These are phyloP conservation scores for Phallus indusiatus DNA, from an alignment of 768 basidiomycete genomes.

Conservation along the genomic window DNA sequence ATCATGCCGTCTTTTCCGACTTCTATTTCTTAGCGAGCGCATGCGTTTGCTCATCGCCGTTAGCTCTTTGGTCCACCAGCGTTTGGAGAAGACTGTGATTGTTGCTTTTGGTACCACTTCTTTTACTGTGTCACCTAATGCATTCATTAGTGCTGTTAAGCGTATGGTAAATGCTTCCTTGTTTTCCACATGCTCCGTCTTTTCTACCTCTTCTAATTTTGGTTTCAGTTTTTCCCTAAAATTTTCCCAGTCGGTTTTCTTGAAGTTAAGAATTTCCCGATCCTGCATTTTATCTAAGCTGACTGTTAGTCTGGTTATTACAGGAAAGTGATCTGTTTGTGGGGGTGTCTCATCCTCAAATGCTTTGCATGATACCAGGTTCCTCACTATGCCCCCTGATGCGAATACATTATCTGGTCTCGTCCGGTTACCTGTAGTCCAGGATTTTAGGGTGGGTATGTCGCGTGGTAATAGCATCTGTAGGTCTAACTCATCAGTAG, in stretches of 20 bases:
- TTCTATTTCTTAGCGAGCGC: slow-evolving; percentile 9
- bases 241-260: background rate
- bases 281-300: background rate
- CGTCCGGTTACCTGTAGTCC: slow-evolving; percentile 24
- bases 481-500: slow-evolving; percentile 18
- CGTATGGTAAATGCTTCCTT: slow-evolving; percentile 11
- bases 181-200: slow-evolving; percentile 2
- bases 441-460: slow-evolving; percentile 25
- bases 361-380: slow-evolving; percentile 21
- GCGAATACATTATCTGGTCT: slow-evolving; percentile 36
- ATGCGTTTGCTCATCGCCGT: slow-evolving; percentile 10
- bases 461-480: slow-evolving; percentile 24
- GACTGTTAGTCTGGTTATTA: slow-evolving; percentile 21
- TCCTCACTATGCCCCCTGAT: slow-evolving; percentile 1
- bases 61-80: slow-evolving; percentile 28
- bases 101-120: slow-evolving; percentile 14
- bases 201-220: slow-evolving; percentile 18
- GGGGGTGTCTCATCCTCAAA: slow-evolving; percentile 10
- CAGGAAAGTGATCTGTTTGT: slow-evolving; percentile 32
- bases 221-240: slow-evolving; percentile 16
- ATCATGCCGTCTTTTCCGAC: slow-evolving; percentile 6
- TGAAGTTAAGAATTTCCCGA: slow-evolving; percentile 17
- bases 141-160: background rate
- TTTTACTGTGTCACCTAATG: slow-evolving; percentile 14
- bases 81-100: slow-evolving; percentile 18